phyloP scores from a whole-genome alignment of 1,284 basidiomycete genomes.

The Vanrija sp. region DNA sequence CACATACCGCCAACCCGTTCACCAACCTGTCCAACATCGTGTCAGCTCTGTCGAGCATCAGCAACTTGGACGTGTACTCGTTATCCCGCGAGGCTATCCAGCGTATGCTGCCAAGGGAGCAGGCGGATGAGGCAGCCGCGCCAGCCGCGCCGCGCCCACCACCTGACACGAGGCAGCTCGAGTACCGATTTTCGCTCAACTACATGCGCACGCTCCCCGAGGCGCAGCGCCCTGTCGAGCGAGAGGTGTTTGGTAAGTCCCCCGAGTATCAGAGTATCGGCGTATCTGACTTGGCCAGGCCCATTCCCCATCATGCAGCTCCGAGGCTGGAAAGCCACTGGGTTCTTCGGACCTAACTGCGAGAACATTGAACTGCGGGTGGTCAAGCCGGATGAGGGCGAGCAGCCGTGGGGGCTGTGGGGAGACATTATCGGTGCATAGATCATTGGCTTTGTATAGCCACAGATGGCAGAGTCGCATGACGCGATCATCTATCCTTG shows the following conservation, averaged over 20 bases:
- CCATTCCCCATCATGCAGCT: constrained; percentile 43
- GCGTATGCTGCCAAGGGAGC: constrained; percentile 41
- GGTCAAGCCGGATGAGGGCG: constrained; percentile 12
- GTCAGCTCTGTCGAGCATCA: constrained; percentile 41
- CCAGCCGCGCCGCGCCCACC: constrained; percentile 13
- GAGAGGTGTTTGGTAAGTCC: constrained; percentile 48
- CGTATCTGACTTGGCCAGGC: constrained; percentile 26
- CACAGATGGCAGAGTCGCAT: no score
- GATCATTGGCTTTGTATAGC: no score
- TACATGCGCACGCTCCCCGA: constrained; percentile 45
- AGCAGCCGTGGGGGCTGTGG: constrained; percentile 43
- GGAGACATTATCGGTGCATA: constrained; percentile 24
- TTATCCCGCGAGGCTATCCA: constrained; percentile 48
- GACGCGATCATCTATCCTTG: constrained; percentile 27
- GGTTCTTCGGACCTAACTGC: constrained; percentile 46
- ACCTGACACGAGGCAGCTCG: constrained; percentile 41
- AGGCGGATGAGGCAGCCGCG: constrained; percentile 1
- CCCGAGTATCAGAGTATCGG: no score
- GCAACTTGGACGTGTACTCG: constrained; percentile 50
- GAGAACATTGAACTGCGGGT: constrained; percentile 48
- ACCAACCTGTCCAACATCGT: constrained; percentile 46
- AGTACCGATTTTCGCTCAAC: constrained; percentile 48
- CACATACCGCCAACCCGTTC: constrained; percentile 39
- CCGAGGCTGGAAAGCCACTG: constrained; percentile 42
- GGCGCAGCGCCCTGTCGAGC: constrained; percentile 45